Evolutionary conservation across 495 filamentous ascomycete species (phyloP), one percentile per base, ranked within the genome.

Genomic region (Alectoria sarmentosa): DNA sequence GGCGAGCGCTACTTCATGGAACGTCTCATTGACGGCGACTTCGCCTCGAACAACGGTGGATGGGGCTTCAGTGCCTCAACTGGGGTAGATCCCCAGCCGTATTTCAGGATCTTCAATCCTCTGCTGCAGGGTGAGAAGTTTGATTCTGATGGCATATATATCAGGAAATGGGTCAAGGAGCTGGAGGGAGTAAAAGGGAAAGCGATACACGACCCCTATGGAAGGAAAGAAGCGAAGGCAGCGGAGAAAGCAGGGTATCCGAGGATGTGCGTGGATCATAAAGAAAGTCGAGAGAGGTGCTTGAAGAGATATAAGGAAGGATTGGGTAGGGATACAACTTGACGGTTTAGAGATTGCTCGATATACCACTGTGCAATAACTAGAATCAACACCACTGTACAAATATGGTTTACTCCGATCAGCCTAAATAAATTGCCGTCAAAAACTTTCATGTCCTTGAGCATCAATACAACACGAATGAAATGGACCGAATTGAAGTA

Each of bases 81-180:
- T 1, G 92, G 92, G 17, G 91, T 93, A 0, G 92, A 96, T 73
- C 90, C 92, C 3, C 91, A 96, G 76, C 91, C 92, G 0, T 96
- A 93, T 69, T 96, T 96, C 68, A 82, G 90, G 4, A 89, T 97
- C 65, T 96, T 97, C 74, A 97, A 96, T 72, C 92, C 92, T 8
- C 68, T 88, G 26, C 75, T 90, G 64, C 92, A 97, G 77, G 90
- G 88, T 70, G 90, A 93, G 80, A 91, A 87, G 76, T 96, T 81
- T 62, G 84, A 86, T 68, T 74, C 77, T 0, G 74, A 83, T 1
- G 84, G 83, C 3, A 78, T 82, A 36, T 86, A 83, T 70, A 85
- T 86, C 37, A 68, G 82, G 9, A 75, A 75, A n/a, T 86, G 83
- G 82, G 79, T 86, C 14, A 83, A 82, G 1, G 84, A 86, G 68